Evolutionary conservation across 1,284 basidiomycete genomes (phyloP).

Genomic region (Hymenochaete sp.): DNA sequence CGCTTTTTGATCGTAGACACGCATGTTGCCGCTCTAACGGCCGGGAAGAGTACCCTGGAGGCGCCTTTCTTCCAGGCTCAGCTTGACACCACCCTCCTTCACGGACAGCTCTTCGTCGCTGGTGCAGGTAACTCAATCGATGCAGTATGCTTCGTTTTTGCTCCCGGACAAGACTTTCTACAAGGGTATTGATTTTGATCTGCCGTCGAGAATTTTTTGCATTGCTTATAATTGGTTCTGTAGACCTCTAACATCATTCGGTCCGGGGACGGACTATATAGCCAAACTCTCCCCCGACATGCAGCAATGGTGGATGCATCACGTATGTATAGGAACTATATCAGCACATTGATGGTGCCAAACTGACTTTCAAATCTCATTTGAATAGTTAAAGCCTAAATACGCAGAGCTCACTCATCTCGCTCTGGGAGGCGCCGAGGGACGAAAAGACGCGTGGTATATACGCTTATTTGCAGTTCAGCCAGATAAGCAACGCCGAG

Average conservation of each 20-base stretch:
- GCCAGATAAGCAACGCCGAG: slow-evolving; percentile 12
- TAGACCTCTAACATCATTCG: background rate
- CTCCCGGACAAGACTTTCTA: slow-evolving; percentile 12
- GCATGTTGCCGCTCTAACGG: slow-evolving; percentile 15
- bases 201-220: background rate
- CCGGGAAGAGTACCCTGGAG: slow-evolving; percentile 9
- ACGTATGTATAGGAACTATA: slow-evolving; percentile 4
- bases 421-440: slow-evolving; percentile 10
- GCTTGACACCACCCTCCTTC: slow-evolving; percentile 10
- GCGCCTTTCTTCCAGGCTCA: slow-evolving; percentile 15
- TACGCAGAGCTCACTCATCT: slow-evolving; percentile 10
- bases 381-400: slow-evolving; percentile 13
- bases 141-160: slow-evolving; percentile 13
- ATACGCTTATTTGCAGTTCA: slow-evolving; percentile 11
- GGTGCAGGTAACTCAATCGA: slow-evolving; percentile 10
- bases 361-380: background rate
- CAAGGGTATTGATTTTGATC: slow-evolving; percentile 2
- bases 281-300: slow-evolving; percentile 16
- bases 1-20: slow-evolving; percentile 3
- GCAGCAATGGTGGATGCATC: slow-evolving; percentile 18
- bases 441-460: slow-evolving; percentile 13
- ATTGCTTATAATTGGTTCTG: background rate
- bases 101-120: slow-evolving; percentile 15
- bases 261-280: slow-evolving; percentile 10
- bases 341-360: background rate